These are phyloP conservation scores for Penicillium coprophilum DNA, from an alignment of 495 filamentous ascomycete genomes.

Conservation along the genomic window DNA sequence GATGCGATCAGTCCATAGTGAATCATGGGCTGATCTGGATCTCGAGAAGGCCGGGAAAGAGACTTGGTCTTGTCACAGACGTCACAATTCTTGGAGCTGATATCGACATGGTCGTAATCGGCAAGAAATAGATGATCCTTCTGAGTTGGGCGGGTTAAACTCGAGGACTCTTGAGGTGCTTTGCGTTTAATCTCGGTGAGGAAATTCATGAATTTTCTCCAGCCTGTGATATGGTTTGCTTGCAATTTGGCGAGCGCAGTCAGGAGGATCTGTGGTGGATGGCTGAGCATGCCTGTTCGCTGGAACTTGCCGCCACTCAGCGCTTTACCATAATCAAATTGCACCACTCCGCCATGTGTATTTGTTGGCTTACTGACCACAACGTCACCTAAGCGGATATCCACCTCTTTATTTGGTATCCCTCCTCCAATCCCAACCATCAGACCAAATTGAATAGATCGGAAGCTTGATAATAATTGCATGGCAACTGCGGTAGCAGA, in stretches of 20 bases:
- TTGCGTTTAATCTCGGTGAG: too few relatives aligned
- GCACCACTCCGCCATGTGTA: constrained; percentile 36
- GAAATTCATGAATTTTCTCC: too few relatives aligned
- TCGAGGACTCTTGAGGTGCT: neutral
- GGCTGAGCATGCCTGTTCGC: neutral
- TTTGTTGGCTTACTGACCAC: constrained; percentile 36
- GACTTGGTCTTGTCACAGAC: neutral
- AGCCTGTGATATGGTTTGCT: neutral
- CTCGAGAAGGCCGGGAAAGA: neutral
- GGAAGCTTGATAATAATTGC: constrained; percentile 1
- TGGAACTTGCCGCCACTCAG: neutral
- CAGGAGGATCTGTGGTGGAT: neutral
- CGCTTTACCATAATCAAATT: constrained; percentile 42
- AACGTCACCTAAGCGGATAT: constrained; percentile 44
- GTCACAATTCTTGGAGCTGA: too few relatives aligned
- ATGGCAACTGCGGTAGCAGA: constrained; percentile 1
- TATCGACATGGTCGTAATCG: neutral
- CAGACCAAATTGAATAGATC: constrained; percentile 35
- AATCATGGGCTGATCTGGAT: neutral
- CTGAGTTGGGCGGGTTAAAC: neutral
- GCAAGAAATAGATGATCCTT: neutral
- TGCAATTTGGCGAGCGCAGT: neutral
- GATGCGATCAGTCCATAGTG: constrained; percentile 7
- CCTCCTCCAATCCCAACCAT: constrained; percentile 44
- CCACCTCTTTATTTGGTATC: constrained; percentile 20